These are phyloP conservation scores for Protomyces lactucae-debilis DNA, from an alignment of 1,139 yeast species.

Conservation along the genomic window DNA sequence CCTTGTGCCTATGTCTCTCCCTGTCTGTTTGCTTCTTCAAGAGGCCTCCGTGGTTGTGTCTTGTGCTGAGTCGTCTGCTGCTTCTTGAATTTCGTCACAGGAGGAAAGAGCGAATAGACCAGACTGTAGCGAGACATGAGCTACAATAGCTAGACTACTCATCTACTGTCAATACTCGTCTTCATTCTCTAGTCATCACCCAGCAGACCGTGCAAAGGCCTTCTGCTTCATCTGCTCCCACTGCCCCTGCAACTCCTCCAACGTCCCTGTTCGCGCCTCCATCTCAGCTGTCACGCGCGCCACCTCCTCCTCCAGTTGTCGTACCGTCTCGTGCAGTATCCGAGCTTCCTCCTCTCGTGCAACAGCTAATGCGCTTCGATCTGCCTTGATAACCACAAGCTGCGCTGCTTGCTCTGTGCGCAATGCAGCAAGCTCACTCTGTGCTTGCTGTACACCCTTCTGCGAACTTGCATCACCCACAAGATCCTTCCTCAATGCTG, in stretches of 20 bases:
- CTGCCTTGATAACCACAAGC: background rate
- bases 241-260: background rate
- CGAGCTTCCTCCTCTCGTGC: conserved; percentile 7
- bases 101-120: background rate
- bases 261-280: background rate
- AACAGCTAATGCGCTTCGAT: background rate
- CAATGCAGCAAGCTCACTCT: background rate
- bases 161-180: too few species aligned
- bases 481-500: background rate
- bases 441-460: background rate
- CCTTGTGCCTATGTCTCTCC: background rate
- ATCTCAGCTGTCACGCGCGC: conserved; percentile 1
- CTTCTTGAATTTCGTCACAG: background rate
- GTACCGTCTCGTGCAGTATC: background rate
- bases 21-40: background rate
- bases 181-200: too few species aligned
- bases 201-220: background rate
- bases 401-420: background rate
- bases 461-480: background rate
- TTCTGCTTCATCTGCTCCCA: background rate
- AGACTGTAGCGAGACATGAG: background rate
- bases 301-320: background rate
- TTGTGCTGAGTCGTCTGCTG: background rate
- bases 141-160: too few species aligned
- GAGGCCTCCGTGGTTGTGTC: background rate